Percentiles rank a stretch among this genome's conserved stretches.
Evolutionary conservation across 2,329 filamentous ascomycete species (phyloP).

Genomic region (Fonsecaea monophora): DNA sequence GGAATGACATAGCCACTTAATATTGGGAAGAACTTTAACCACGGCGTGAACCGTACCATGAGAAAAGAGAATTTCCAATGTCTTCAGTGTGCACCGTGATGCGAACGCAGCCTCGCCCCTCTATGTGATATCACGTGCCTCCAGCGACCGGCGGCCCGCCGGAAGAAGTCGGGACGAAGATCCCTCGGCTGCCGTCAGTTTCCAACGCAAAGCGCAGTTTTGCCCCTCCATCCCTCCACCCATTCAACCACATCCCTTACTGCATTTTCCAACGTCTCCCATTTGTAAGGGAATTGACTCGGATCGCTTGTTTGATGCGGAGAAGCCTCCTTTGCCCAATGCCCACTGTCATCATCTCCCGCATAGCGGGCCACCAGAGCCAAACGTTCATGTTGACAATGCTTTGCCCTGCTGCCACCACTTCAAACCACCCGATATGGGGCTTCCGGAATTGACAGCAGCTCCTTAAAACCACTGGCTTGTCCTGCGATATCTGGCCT

Average conservation of each 20-base stretch:
- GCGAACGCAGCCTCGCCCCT: neutral
- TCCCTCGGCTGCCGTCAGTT: slow-evolving; percentile 21
- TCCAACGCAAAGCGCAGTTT: neutral
- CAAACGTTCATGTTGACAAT: slow-evolving; percentile 20
- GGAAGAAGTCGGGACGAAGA: slow-evolving; percentile 12
- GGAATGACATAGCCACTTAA: neutral
- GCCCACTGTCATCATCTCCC: slow-evolving; percentile 20
- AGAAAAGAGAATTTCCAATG: neutral
- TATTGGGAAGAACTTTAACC: neutral
- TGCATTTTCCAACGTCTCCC: neutral
- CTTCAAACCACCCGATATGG: slow-evolving; percentile 18
- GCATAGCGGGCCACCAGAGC: slow-evolving; percentile 5
- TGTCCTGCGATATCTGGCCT: slow-evolving; percentile 3
- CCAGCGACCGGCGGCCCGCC: neutral
- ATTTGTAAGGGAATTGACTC: slow-evolving; percentile 9
- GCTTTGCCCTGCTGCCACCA: slow-evolving; percentile 15
- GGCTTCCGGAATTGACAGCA: slow-evolving; percentile 14
- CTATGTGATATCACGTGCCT: neutral
- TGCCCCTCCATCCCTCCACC: slow-evolving; percentile 9
- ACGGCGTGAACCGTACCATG: neutral
- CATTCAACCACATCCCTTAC: neutral
- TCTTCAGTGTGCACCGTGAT: neutral
- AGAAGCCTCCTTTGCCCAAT: slow-evolving; percentile 3
- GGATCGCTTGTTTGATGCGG: slow-evolving; percentile 9
- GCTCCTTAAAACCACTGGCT: neutral